These are phyloP conservation scores for Lippia alba DNA, from an alignment of 305 asterid species.

Conservation along the genomic window DNA sequence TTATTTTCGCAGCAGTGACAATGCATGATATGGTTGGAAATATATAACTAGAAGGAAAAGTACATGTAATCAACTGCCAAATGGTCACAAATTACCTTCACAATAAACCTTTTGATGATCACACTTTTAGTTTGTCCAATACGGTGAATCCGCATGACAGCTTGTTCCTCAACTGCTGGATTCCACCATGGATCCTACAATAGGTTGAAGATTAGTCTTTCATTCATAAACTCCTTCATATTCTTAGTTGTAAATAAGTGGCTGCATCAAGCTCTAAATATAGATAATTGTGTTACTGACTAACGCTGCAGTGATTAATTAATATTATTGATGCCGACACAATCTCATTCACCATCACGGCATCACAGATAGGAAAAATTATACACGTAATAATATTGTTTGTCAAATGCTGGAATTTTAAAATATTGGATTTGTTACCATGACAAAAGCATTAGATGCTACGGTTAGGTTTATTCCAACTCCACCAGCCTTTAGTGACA, in stretches of 20 bases:
- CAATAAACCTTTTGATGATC: slow-evolving; percentile 75
- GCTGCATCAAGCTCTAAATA: slow-evolving; percentile 11
- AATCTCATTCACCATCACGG: slow-evolving; percentile 17
- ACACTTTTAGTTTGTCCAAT: slow-evolving; percentile 92
- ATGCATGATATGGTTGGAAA: not conserved
- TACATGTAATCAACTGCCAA: slow-evolving; percentile 9
- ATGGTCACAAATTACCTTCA: slow-evolving; percentile 60
- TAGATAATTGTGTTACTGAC: not conserved
- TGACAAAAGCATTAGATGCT: slow-evolving; percentile 91
- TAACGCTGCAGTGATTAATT: slow-evolving; percentile 1
- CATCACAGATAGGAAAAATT: slow-evolving; percentile 17
- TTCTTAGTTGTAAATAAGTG: slow-evolving; percentile 10
- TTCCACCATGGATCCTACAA: slow-evolving; percentile 99
- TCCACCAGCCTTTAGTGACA: slow-evolving; percentile 99
- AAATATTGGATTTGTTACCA: slow-evolving; percentile 56
- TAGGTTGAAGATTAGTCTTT: slow-evolving; percentile 4
- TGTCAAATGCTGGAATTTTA: slow-evolving; percentile 1
- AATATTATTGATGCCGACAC: not conserved
- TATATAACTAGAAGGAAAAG: not conserved
- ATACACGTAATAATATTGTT: slow-evolving; percentile 18
- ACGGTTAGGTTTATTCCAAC: slow-evolving; percentile 97
- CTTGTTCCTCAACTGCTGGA: slow-evolving; percentile 99
- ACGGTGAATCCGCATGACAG: slow-evolving; percentile 99
- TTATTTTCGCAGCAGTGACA: not conserved
- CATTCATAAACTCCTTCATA: not conserved